These are phyloP conservation scores for Somion occarium DNA, from an alignment of 1,284 basidiomycete species.

Conservation along the genomic window DNA sequence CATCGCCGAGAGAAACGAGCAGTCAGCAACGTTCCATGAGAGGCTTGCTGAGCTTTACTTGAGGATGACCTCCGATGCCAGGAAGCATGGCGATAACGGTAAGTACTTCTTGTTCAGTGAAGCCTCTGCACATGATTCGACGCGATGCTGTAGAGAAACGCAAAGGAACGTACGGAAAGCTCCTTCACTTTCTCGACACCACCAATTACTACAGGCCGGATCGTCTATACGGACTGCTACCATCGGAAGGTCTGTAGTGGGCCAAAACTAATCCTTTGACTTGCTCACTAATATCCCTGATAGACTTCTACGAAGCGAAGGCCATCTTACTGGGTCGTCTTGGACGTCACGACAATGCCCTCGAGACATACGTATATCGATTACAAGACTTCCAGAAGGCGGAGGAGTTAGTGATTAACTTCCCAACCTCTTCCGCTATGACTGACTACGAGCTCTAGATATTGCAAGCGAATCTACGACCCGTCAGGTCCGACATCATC, in stretches of 20 bases:
- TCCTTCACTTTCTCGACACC: slow-evolving; percentile 73
- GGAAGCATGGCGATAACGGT: slow-evolving; percentile 53
- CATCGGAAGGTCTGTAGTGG: slow-evolving; percentile 57
- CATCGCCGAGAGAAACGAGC: slow-evolving; percentile 71
- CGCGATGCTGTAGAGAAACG: slow-evolving; percentile 32
- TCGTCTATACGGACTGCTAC: slow-evolving; percentile 72
- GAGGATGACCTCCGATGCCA: slow-evolving; percentile 51
- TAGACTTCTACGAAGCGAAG: slow-evolving; percentile 79
- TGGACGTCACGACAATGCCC: slow-evolving; percentile 88
- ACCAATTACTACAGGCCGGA: slow-evolving; percentile 77
- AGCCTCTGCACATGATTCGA: slow-evolving; percentile 5
- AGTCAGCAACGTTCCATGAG: slow-evolving; percentile 73
- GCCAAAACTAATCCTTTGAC: not conserved
- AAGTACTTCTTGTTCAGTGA: slow-evolving; percentile 5
- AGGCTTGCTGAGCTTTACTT: slow-evolving; percentile 86
- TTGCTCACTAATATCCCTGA: slow-evolving; percentile 1
- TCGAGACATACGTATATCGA: slow-evolving; percentile 89
- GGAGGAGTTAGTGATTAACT: slow-evolving; percentile 63
- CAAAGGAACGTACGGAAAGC: slow-evolving; percentile 55
- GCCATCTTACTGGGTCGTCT: slow-evolving; percentile 88
- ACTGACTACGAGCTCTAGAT: slow-evolving; percentile 41
- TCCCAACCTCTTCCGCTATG: not conserved
- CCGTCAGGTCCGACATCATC: slow-evolving; percentile 50
- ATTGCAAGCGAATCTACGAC: slow-evolving; percentile 80
- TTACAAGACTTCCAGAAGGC: slow-evolving; percentile 81